Conservation (phyloP, 1,284 basidiomycete species). For the Coniferiporia weirii region DNA sequence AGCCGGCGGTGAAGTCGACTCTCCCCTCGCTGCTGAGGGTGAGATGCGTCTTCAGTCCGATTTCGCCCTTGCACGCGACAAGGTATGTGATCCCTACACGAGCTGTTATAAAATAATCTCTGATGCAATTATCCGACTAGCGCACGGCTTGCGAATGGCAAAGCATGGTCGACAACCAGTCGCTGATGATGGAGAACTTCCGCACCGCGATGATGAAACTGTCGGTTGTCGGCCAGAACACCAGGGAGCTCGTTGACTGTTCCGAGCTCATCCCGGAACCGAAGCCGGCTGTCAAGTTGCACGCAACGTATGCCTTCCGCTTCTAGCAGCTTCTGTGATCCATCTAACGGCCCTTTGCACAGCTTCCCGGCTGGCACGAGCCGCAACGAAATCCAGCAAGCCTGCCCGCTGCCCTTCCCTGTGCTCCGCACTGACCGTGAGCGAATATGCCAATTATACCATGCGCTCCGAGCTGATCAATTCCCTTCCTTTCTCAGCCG, state of each 20-base stretch:
- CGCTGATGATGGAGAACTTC: constrained; percentile 27
- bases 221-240: constrained; percentile 28
- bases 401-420: constrained; percentile 16
- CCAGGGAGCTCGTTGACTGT: constrained; percentile 16
- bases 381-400: constrained; percentile 11
- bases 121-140: not conserved
- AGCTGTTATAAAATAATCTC: not conserved
- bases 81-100: not conserved
- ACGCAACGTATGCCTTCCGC: not conserved
- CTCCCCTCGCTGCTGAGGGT: constrained; percentile 14
- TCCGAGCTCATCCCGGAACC: constrained; percentile 14
- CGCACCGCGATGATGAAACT: constrained; percentile 30
- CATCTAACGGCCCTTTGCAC: not conserved
- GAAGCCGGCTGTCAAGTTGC: not conserved
- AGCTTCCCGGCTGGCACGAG: constrained; percentile 18
- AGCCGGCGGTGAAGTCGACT: constrained; percentile 13
- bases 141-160: constrained; percentile 22
- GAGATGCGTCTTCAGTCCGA: constrained; percentile 23
- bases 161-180: constrained; percentile 20
- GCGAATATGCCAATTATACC: not conserved
- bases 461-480: not conserved
- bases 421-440: constrained; percentile 10
- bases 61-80: constrained; percentile 20
- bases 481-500: constrained; percentile 1
- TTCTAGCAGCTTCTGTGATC: not conserved